Evolutionary conservation across 768 basidiomycete species (phyloP), one percentile per base, ranked within the genome.

Genomic region (Gymnopilus dilepis): DNA sequence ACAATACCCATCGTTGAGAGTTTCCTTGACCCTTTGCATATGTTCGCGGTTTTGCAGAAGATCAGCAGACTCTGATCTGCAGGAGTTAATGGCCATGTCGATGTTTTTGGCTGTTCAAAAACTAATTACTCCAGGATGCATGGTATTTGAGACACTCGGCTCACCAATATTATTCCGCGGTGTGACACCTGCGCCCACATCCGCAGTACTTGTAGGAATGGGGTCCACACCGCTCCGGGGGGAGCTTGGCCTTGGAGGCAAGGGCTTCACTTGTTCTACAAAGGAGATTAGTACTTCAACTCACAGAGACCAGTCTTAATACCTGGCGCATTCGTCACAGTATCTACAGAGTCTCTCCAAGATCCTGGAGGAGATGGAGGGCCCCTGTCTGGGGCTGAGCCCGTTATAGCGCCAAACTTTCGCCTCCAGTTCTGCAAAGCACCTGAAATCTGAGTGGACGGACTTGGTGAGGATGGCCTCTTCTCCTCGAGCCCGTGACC

Each of bases 1-100:
- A 64, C 93, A 94, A 68, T 94, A 95, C 2, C 90, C 89, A 63
- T 92, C 90, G 63, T 91, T 80, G n/a, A 90, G 69, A 7, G 86
- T 86, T 69, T 93, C 92, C 65, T 84, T 89, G 31, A 95, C 84
- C 50, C 81, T 77, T 60, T 85, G 84, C 88, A 93, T 89, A 41
- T 85, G 79, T 69, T 88, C 80, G 47, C 85, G 76, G 69, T 90
- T 92, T 52, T 79, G 80, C 9, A 95, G 69, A 15, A 90, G 67
- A 53, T 84, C 80, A 6, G 81, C 80, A 22, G 82, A 83, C 74
- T 95, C 92, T 4, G 85, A 82, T 50, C 83, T 82, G 67, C 92
- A 95, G 1, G 89, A 90, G 56, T 79, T 84, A 63, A 92, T 82
- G 9, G 91, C 91, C 78, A 86, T 82, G 30, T 88, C 82, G 48